Evolutionary conservation across 2,329 filamentous ascomycete genomes (phyloP).

Genomic region (Fusarium sp.): DNA sequence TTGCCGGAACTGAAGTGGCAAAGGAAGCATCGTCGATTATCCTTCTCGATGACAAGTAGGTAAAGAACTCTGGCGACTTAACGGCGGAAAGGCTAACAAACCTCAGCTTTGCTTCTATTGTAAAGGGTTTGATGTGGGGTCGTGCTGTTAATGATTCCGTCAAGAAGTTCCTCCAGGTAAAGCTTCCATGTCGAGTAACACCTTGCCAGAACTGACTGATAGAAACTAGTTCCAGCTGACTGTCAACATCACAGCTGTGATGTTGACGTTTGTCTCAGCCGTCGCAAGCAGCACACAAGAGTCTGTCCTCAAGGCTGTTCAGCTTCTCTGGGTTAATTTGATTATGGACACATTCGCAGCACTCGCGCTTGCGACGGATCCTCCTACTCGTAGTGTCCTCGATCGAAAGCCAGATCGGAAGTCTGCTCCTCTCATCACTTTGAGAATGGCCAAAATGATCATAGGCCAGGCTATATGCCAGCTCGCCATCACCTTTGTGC

Average conservation of each 20-base stretch:
- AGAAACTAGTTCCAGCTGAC: slow-evolving; percentile 68
- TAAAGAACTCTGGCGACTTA: background rate
- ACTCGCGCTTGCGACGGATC: slow-evolving; percentile 73
- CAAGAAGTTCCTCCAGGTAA: slow-evolving; percentile 70
- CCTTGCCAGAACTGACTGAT: background rate
- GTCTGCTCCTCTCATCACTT: slow-evolving; percentile 80
- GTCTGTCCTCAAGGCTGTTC: slow-evolving; percentile 69
- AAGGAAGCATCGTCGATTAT: slow-evolving; percentile 73
- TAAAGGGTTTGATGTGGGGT: slow-evolving; percentile 72
- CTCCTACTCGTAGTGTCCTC: slow-evolving; percentile 68
- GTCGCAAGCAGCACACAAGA: slow-evolving; percentile 62
- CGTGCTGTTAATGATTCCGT: slow-evolving; percentile 72
- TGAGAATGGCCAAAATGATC: slow-evolving; percentile 73
- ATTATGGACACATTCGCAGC: slow-evolving; percentile 75
- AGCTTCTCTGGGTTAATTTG: slow-evolving; percentile 72
- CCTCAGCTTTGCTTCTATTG: slow-evolving; percentile 63
- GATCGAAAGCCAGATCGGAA: slow-evolving; percentile 68
- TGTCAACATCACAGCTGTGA: slow-evolving; percentile 71
- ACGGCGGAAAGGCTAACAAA: slow-evolving; percentile 12
- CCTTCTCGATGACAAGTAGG: slow-evolving; percentile 68
- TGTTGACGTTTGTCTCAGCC: slow-evolving; percentile 69
- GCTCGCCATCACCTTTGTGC: slow-evolving; percentile 66
- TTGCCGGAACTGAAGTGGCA: slow-evolving; percentile 72
- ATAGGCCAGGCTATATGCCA: slow-evolving; percentile 71
- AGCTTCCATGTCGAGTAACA: slow-evolving; percentile 6